Evolutionary conservation across 1,284 basidiomycete species (phyloP).

Genomic region (Pyrrhoderma noxium): DNA sequence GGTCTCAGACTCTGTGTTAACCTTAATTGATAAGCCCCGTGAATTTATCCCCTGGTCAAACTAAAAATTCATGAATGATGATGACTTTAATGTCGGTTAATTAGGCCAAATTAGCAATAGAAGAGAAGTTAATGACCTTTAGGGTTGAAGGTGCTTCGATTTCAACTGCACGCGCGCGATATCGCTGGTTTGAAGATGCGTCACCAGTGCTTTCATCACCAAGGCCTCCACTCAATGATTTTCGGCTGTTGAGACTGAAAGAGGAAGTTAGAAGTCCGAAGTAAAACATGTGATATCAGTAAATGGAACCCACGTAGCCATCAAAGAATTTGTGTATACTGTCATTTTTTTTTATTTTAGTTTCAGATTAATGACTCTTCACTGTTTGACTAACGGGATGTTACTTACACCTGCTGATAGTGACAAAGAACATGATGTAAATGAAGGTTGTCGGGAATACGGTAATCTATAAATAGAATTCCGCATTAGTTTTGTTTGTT

Average conservation of each 20-base stretch:
- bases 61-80: background rate
- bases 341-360: background rate
- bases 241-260: conserved; percentile 12
- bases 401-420: conserved; percentile 16
- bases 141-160: conserved; percentile 3
- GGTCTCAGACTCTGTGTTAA: conserved; percentile 17
- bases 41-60: background rate
- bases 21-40: conserved; percentile 15
- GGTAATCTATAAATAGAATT: conserved; percentile 9
- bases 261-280: background rate
- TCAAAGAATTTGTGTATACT: conserved; percentile 18
- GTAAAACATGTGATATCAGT: background rate
- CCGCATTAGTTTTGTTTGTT: background rate
- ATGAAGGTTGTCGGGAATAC: conserved; percentile 15
- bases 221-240: background rate
- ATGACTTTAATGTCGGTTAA: background rate
- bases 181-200: conserved; percentile 6
- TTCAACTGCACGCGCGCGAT: conserved; percentile 13
- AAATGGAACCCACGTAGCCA: conserved; percentile 14
- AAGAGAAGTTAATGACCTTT: conserved; percentile 6
- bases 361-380: background rate
- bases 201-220: conserved; percentile 13
- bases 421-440: conserved; percentile 16
- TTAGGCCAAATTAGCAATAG: background rate
- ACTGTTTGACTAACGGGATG: no score